Evolutionary conservation across 2,329 filamentous ascomycete genomes (phyloP).

Genomic region (Aspergillus versicolor): DNA sequence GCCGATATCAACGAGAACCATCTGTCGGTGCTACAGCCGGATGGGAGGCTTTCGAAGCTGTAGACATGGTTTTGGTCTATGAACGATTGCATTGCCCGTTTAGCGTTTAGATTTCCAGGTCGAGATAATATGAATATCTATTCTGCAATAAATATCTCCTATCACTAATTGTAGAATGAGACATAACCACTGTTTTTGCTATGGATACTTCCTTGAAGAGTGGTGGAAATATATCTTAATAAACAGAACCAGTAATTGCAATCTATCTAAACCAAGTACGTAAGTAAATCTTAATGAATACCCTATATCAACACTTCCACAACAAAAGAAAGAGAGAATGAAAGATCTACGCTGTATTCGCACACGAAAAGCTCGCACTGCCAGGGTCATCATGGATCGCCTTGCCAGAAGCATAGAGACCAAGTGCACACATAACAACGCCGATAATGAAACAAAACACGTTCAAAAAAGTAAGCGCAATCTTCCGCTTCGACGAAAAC

Average conservation of each 20-base stretch:
- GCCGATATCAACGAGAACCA: conserved; percentile 30
- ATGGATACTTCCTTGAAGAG: too few species aligned
- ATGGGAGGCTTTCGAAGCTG: conserved; percentile 30
- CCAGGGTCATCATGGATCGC: conserved; percentile 32
- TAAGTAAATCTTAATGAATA: too few species aligned
- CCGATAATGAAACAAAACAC: conserved; percentile 24
- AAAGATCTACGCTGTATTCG: conserved; percentile 21
- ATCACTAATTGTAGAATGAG: too few species aligned
- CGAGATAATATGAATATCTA: too few species aligned
- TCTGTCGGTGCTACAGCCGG: conserved; percentile 27
- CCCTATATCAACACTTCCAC: too few species aligned
- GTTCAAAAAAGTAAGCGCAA: conserved; percentile 27
- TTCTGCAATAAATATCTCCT: too few species aligned
- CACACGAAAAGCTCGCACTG: conserved; percentile 33
- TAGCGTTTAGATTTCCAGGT: neutral
- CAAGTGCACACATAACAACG: conserved; percentile 29
- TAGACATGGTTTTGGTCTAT: conserved; percentile 6
- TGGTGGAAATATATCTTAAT: too few species aligned
- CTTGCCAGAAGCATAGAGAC: conserved; percentile 35
- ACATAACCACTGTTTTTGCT: too few species aligned
- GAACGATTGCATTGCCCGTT: too few species aligned
- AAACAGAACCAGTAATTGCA: too few species aligned
- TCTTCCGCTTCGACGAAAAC: conserved; percentile 31
- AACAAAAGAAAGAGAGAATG: too few species aligned
- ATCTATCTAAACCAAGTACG: too few species aligned